Conservation (phyloP, 805 yeast genomes). For the Starmera pachycereana region DNA sequence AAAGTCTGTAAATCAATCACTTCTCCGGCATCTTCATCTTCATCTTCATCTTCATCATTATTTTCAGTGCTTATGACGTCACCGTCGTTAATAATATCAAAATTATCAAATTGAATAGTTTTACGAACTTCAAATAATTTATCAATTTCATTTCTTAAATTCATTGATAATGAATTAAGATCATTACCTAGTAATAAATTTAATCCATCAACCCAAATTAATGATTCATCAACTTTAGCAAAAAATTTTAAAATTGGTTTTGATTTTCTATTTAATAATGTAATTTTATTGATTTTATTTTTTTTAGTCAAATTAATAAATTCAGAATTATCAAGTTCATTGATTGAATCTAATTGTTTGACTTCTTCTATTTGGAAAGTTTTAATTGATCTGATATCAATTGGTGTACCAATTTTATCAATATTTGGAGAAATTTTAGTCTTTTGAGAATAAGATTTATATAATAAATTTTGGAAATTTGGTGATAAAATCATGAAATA, state of each 20-base stretch:
- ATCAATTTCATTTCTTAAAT: conserved; percentile 33
- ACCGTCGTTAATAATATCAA: conserved; percentile 22
- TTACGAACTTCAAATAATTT: conserved; percentile 35
- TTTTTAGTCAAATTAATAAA: conserved; percentile 50
- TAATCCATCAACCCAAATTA: conserved; percentile 74
- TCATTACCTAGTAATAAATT: conserved; percentile 34
- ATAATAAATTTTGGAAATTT: conserved; percentile 48
- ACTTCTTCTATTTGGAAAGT: conserved; percentile 42
- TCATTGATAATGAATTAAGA: conserved; percentile 26
- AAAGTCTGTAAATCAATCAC: conserved; percentile 16
- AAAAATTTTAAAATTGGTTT: conserved; percentile 45
- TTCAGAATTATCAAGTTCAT: conserved; percentile 23
- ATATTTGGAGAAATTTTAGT: conserved; percentile 41
- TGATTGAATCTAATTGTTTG: conserved; percentile 33
- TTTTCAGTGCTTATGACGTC: not conserved
- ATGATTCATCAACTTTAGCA: conserved; percentile 58
- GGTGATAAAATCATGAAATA: conserved; percentile 58
- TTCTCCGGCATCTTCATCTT: conserved; percentile 4
- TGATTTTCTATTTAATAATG: conserved; percentile 32
- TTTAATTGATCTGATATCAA: conserved; percentile 41
- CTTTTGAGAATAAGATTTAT: conserved; percentile 45
- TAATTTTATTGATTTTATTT: conserved; percentile 45
- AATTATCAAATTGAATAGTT: conserved; percentile 36
- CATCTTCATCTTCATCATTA: not conserved
- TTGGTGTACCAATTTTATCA: conserved; percentile 43